Evolutionary conservation across 768 basidiomycete species (phyloP), one percentile per base, ranked within the genome.

Genomic region (Multifurca ochricompacta): DNA sequence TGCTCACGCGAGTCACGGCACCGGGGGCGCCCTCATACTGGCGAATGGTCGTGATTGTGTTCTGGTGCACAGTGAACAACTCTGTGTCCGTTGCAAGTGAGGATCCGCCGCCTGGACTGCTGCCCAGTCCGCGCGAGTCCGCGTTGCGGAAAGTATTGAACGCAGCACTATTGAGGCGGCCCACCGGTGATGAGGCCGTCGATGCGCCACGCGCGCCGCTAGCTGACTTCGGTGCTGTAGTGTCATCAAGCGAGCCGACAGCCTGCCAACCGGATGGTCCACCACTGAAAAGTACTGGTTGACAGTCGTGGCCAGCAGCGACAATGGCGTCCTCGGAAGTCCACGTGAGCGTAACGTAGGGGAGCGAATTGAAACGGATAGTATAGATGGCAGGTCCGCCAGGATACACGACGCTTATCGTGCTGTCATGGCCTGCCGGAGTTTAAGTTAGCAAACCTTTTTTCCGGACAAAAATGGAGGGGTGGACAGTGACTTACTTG

Each of bases 271-370:
- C 92, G 3, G 62, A 71, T 45, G 78, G 75, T 36, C 76, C 77
- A 8, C 92, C 93, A 2, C 79, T 74, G 70, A 92, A 94, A 27
- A 96, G 79, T 21, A 92, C 71, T 1, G 96, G 96, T 66, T 94
- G 93, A 72, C 96, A 99, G 67, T 98, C 96, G 70, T 99, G 95
- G 0, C 96, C 96, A 0, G 93, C 96, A 1, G 91, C 93, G 39
- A 99, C 76, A 59, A 99, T 69, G 8, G 81, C 71, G 54, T 84
- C 78, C 67, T 96, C 93, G 21, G 82, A 77, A 1, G 82, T 87
- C 87, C 91, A 99, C 6, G 84, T 75, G 19, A 99, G 78, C 9
- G 91, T 84, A 51, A 94, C 77, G 63, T 85, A 79, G 0, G 96
- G 96, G 13, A 99, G 73, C 0, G 85, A 80, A 19, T 83, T 78